phyloP scores from a whole-genome alignment of 192 early-diverging fungal genomes.

The Gryganskiella cystojenkinii region DNA sequence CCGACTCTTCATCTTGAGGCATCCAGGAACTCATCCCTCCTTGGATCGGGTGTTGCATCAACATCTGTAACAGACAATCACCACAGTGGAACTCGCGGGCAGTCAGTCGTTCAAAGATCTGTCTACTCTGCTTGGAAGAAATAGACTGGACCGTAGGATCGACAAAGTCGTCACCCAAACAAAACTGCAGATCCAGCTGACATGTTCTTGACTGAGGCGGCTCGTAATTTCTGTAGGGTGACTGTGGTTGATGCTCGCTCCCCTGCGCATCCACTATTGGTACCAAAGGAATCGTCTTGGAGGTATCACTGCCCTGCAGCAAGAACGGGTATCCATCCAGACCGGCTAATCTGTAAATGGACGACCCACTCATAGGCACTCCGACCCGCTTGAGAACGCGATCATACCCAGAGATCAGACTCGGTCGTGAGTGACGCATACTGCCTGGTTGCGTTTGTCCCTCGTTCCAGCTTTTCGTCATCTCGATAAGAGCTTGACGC shows the following conservation, averaged over 20 bases:
- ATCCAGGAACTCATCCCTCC: constrained; percentile 31
- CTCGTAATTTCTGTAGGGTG: constrained; percentile 31
- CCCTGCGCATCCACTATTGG: neutral
- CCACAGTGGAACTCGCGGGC: constrained; percentile 48
- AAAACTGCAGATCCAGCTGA: constrained; percentile 28
- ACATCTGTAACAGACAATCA: constrained; percentile 45
- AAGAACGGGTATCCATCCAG: constrained; percentile 52
- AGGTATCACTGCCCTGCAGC: constrained; percentile 10
- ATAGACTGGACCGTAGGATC: neutral
- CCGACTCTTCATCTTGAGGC: constrained; percentile 29
- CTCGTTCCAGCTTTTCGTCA: constrained; percentile 16
- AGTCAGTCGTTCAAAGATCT: constrained; percentile 34
- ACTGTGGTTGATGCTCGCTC: constrained; percentile 10
- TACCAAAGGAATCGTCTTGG: constrained; percentile 6
- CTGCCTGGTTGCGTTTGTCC: neutral
- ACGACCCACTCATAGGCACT: constrained; percentile 25
- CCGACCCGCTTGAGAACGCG: constrained; percentile 5
- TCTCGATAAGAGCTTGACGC: constrained; percentile 25
- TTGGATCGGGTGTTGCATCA: constrained; percentile 29
- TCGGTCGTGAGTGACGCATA: constrained; percentile 12
- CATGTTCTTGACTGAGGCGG: constrained; percentile 26
- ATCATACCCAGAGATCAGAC: constrained; percentile 17
- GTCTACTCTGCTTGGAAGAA: neutral
- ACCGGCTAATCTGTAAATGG: constrained; percentile 26
- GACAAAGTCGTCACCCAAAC: constrained; percentile 47